Evolutionary conservation across 139 green algal species (phyloP), one percentile per base, ranked within the genome.

Genomic region (Pedinophyceae sp.): DNA sequence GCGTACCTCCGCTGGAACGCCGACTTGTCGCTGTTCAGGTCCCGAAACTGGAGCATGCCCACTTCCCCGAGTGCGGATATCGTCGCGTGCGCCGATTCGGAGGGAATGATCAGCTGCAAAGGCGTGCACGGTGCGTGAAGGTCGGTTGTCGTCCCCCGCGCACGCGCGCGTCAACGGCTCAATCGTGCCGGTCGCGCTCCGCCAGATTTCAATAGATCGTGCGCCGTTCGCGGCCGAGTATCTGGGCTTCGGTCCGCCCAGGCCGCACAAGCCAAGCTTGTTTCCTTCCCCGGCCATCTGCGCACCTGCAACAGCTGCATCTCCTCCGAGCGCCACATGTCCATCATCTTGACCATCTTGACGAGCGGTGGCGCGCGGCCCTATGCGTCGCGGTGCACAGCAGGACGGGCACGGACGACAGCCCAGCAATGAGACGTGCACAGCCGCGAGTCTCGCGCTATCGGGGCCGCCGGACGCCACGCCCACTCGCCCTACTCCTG

Each of bases 231-330:
- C 2, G 24, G 34, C 46, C 2, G 20, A 4, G 16, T 41, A 59
- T 60, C 27, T 25, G 25, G n/a, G 3, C 3, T 27, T 59, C 17
- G 18, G 24, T 56, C 10, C 18, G 45, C 50, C 0, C 23, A 27
- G 5, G 10, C 24, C 29, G 30, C 28, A 23, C 16, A 4, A 29
- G 4, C 20, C n/a, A 59, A 59, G 26, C 0, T 57, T 57, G 50
- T 57, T 57, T 1, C 29, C 18, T 24, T 13, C 22, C n/a, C 13
- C 15, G 16, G 30, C n/a, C 19, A 46, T 40, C 3, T n/a, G 5
- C 60, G 1, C 41, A 89, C 85, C 85, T 92, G 83, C 52, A 94
- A 82, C 7, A 96, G 80, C 79, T 93, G 72, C 90, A 98, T 97
- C 71, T 94, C 79, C 71, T 97, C 83, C 40, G 60, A 80, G 4